Base-by-base conservation (phyloP, 345 rosid species). In the Gynandropsis gynandra region DNA sequence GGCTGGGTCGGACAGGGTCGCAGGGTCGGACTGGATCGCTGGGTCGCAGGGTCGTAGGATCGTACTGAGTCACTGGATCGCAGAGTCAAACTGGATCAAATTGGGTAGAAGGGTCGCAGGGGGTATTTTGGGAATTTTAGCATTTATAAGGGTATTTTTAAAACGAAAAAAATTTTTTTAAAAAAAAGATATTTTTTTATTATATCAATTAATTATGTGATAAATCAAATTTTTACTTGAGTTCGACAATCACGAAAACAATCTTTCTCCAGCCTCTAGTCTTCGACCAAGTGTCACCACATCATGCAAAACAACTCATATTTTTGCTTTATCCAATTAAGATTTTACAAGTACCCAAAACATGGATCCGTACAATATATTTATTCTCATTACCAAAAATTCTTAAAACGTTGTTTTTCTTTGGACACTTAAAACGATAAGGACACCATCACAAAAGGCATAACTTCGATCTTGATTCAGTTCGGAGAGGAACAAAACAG, bases 321-420 rank as follows among this genome's bases (percentile, higher is more conserved):
- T 51, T 11, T 9, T 27, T 52, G 45, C 38, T 48, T 52, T 58
- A 58, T 59, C 69, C 69, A 58, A 65, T 65, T 45, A 58, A 27
- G 54, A 38, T 11, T 12, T 52, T 45, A 58, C 69, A 65, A 44
- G 69, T 65, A 58, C 50, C 69, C 54, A 9, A 15, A 45, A 58
- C 54, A 44, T 57, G 44, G 63, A 57, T 64, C 63, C 69, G 69
- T 64, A 57, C 58, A 1, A 64, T 57, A 44, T 37, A 27, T 50
- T 37, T 50, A 64, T 57, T 64, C 47, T 64, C 58, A 51, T 50
- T 44, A 57, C 63, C 20, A 44, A 17, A 56, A 55, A 64, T 64
- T 64, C 63, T 10, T 44, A 48, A 50, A 33, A 57, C 63, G 51
- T 57, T 50, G 36, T 64, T 57, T 57, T 52, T 57, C 47, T 36